Evolutionary conservation across 2,329 filamentous ascomycete genomes (phyloP).

Genomic region (Botrytis porri): DNA sequence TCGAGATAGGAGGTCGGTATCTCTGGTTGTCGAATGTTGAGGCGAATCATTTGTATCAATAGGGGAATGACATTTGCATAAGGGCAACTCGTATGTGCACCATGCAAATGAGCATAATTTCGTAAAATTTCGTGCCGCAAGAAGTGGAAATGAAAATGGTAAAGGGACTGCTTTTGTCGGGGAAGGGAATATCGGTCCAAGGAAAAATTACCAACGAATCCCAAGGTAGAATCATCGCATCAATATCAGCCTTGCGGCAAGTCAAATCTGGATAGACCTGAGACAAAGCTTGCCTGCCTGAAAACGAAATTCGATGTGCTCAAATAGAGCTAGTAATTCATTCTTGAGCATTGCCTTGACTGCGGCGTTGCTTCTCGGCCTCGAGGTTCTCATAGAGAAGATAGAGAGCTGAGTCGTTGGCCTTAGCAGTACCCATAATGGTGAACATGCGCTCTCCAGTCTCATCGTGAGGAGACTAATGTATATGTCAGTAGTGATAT

Average conservation of each 20-base stretch:
- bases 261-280: conserved; percentile 55
- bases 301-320: conserved; percentile 45
- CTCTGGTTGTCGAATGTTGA: conserved; percentile 38
- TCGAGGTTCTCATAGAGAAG: conserved; percentile 98
- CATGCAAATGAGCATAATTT: conserved; percentile 40
- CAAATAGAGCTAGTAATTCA: conserved; percentile 27
- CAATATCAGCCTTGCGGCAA: conserved; percentile 59
- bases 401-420: conserved; percentile 94
- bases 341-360: conserved; percentile 57
- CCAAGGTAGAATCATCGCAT: conserved; percentile 43
- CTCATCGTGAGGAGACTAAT: conserved; percentile 79
- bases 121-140: conserved; percentile 40
- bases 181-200: conserved; percentile 25
- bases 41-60: conserved; percentile 39
- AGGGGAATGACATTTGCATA: conserved; percentile 33
- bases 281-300: conserved; percentile 48
- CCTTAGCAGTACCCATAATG: conserved; percentile 90
- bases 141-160: conserved; percentile 32
- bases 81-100: conserved; percentile 30
- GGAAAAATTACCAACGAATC: conserved; percentile 33
- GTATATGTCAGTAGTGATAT: conserved; percentile 15
- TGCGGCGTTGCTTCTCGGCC: conserved; percentile 97
- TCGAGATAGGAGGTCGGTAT: conserved; percentile 40
- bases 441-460: conserved; percentile 99
- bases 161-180: conserved; percentile 40